Evolutionary conservation across 2,329 filamentous ascomycete genomes (phyloP).

Genomic region (Venturia oleaginea): DNA sequence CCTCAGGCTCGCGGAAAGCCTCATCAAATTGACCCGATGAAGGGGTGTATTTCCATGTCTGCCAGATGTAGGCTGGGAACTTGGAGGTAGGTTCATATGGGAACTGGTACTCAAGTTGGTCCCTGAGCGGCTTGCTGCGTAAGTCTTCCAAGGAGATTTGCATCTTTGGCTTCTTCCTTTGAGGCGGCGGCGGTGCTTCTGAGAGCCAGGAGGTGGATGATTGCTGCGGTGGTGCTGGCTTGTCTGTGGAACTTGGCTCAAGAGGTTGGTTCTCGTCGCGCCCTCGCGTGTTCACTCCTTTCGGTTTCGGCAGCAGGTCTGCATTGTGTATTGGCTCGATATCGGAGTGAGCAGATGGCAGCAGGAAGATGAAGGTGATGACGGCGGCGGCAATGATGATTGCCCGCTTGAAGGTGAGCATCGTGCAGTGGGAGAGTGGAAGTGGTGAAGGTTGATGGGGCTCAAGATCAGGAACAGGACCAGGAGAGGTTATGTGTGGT

Average conservation of each 20-base stretch:
- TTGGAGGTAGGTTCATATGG: slow-evolving; percentile 82
- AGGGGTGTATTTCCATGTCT: slow-evolving; percentile 91
- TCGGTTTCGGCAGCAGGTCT: slow-evolving; percentile 23
- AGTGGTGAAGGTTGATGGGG: background rate
- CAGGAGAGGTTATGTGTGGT: background rate
- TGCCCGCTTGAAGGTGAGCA: slow-evolving; percentile 73
- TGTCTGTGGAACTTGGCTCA: slow-evolving; percentile 13
- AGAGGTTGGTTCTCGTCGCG: slow-evolving; percentile 23
- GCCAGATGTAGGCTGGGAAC: slow-evolving; percentile 98
- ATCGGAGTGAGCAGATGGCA: slow-evolving; percentile 49
- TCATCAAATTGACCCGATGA: slow-evolving; percentile 65
- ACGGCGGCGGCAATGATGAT: slow-evolving; percentile 61
- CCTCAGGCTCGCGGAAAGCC: slow-evolving; percentile 71
- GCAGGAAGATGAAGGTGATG: slow-evolving; percentile 59
- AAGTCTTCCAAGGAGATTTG: slow-evolving; percentile 63
- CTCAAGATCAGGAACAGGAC: background rate
- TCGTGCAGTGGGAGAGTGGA: slow-evolving; percentile 26
- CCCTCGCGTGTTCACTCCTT: slow-evolving; percentile 18
- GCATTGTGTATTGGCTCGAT: slow-evolving; percentile 22
- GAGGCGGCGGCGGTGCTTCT: slow-evolving; percentile 19
- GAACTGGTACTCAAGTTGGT: slow-evolving; percentile 85
- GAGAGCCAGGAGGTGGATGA: slow-evolving; percentile 21
- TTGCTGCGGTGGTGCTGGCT: slow-evolving; percentile 22
- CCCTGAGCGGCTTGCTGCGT: slow-evolving; percentile 61
- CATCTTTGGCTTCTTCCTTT: slow-evolving; percentile 34